A percentile compares a stretch with the other conserved stretches of the same genome.
Conservation (phyloP, 257 asterid genomes). For the Solanum lycopersicoides region DNA sequence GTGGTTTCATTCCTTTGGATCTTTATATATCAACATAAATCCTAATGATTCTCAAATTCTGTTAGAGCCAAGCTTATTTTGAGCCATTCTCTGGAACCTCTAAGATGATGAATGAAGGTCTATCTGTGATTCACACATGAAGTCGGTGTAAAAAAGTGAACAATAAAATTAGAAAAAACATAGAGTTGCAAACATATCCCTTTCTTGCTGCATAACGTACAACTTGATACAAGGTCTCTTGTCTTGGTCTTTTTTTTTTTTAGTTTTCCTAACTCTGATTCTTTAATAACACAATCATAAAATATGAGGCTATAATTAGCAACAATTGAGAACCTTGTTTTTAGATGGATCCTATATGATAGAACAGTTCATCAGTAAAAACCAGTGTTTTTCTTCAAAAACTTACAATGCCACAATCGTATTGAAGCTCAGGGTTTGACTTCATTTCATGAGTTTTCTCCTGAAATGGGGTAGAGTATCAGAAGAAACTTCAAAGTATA, state of each 20-base stretch:
- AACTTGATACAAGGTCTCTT: not conserved
- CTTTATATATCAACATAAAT: not conserved
- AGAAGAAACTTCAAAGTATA: not conserved
- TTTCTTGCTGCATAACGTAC: not conserved
- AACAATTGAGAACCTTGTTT: not conserved
- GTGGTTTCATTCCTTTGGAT: not conserved
- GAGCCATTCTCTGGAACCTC: not conserved
- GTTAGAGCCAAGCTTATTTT: not conserved
- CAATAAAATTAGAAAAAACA: not conserved
- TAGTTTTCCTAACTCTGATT: not conserved
- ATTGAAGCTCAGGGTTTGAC: constrained; percentile 67
- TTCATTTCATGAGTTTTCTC: constrained; percentile 73
- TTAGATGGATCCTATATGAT: not conserved
- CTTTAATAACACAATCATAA: not conserved
- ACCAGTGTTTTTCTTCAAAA: not conserved
- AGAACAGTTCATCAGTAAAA: not conserved
- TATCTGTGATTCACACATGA: not conserved
- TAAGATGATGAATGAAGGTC: not conserved
- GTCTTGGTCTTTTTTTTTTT: not conserved
- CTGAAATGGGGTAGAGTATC: constrained; percentile 24
- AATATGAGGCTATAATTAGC: not conserved
- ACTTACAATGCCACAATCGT: constrained; percentile 75
- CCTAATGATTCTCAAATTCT: not conserved
- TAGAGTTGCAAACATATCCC: not conserved
- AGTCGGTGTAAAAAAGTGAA: not conserved